A percentile compares a stretch with the other conserved stretches of the same genome.
phyloP scores from a whole-genome alignment of 768 basidiomycete species.

The Tricholoma furcatifolium region DNA sequence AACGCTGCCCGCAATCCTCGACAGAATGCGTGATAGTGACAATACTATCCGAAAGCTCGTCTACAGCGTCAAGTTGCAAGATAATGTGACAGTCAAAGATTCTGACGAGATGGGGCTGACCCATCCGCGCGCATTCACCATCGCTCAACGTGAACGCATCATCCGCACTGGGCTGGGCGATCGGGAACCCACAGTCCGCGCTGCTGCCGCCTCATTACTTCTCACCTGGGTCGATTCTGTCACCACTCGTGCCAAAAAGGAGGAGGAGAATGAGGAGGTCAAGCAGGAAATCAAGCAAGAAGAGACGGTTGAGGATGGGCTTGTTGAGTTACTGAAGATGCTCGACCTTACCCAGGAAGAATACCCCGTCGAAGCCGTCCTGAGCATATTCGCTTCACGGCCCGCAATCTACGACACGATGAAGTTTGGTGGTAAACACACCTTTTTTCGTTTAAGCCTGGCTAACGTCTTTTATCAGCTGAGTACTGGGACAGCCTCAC shows the following conservation, averaged over 20 bases:
- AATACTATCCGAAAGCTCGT: conserved; percentile 69
- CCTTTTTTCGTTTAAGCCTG: background rate
- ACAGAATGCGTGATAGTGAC: conserved; percentile 81
- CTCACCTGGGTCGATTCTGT: conserved; percentile 73
- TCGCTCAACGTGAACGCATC: conserved; percentile 73
- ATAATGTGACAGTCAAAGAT: conserved; percentile 29
- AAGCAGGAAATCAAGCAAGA: conserved; percentile 22
- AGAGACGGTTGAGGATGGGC: conserved; percentile 19
- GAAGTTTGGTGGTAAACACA: conserved; percentile 62
- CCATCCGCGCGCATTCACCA: conserved; percentile 64
- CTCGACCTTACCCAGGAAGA: conserved; percentile 59
- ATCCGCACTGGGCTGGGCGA: conserved; percentile 85
- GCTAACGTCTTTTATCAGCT: conserved; percentile 39
- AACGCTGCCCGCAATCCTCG: conserved; percentile 67
- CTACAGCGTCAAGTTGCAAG: conserved; percentile 58
- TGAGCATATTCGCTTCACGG: conserved; percentile 67
- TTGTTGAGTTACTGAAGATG: conserved; percentile 28
- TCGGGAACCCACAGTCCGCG: conserved; percentile 70
- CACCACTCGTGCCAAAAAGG: conserved; percentile 31
- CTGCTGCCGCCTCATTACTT: conserved; percentile 71
- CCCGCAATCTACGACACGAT: conserved; percentile 66
- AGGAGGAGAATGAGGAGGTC: conserved; percentile 26
- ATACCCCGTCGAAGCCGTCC: conserved; percentile 70
- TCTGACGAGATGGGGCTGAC: conserved; percentile 44
- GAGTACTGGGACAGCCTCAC: conserved; percentile 69